Conservation (phyloP, 2,329 filamentous ascomycete species). For the Orbilia ellipsospora region DNA sequence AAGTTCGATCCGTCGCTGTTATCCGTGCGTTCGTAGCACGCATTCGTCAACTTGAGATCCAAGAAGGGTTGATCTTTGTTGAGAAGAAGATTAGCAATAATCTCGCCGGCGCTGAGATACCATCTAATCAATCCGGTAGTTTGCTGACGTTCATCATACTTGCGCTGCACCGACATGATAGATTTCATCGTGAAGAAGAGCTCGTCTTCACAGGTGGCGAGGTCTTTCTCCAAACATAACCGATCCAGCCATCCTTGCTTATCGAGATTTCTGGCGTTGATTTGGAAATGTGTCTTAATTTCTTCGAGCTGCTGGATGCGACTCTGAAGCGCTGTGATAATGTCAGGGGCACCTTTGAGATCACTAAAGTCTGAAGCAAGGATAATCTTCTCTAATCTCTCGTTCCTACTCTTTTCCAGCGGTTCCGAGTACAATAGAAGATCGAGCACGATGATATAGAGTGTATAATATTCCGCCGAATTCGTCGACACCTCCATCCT, state of each 20-base stretch:
- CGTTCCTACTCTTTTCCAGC: slow-evolving; percentile 93
- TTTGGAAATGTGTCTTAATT: slow-evolving; percentile 95
- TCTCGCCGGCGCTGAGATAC: slow-evolving; percentile 93
- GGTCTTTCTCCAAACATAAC: slow-evolving; percentile 85
- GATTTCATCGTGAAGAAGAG: slow-evolving; percentile 99
- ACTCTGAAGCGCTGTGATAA: slow-evolving; percentile 90
- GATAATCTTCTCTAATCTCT: slow-evolving; percentile 98
- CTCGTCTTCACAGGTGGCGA: slow-evolving; percentile 92
- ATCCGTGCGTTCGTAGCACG: slow-evolving; percentile 93
- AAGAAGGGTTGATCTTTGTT: slow-evolving; percentile 88
- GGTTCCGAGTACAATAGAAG: slow-evolving; percentile 96
- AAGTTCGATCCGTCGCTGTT: slow-evolving; percentile 97
- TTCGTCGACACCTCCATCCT: slow-evolving; percentile 95
- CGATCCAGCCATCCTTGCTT: slow-evolving; percentile 91
- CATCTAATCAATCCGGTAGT: slow-evolving; percentile 85
- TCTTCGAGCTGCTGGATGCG: slow-evolving; percentile 93
- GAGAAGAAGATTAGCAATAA: slow-evolving; percentile 95
- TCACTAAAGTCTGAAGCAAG: slow-evolving; percentile 98
- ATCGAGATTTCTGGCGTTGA: slow-evolving; percentile 87
- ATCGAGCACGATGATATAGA: slow-evolving; percentile 98
- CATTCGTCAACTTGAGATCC: slow-evolving; percentile 90
- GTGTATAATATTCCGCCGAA: slow-evolving; percentile 94
- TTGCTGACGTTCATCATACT: slow-evolving; percentile 78
- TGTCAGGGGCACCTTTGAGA: slow-evolving; percentile 88
- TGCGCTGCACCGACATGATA: slow-evolving; percentile 94